Percentiles rank a stretch among this genome's conserved stretches.
Evolutionary conservation across 441 rosid species (phyloP).

Genomic region (Gossypium laxum): DNA sequence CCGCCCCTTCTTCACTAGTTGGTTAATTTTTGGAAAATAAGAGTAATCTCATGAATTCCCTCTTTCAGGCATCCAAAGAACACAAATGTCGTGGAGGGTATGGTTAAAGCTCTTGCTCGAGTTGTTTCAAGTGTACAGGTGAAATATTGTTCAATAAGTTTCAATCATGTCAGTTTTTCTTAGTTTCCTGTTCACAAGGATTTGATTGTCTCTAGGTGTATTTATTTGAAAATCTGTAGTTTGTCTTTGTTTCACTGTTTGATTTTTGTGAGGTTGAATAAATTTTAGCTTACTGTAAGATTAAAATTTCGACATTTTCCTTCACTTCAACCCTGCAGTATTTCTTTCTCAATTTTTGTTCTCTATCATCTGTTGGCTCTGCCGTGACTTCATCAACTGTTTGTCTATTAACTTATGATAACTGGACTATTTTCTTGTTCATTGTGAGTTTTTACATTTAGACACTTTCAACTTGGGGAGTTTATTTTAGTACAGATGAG

Average conservation of each 20-base stretch:
- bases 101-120: slow-evolving; percentile 96
- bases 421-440: neutral
- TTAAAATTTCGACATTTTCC: neutral
- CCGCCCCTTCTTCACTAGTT: slow-evolving; percentile 1
- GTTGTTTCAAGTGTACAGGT: slow-evolving; percentile 98
- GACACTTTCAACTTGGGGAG: neutral
- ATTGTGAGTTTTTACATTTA: slow-evolving; percentile 5
- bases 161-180: neutral
- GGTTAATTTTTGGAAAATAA: neutral
- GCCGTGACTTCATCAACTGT: neutral
- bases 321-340: neutral
- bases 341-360: slow-evolving; percentile 1
- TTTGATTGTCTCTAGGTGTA: slow-evolving; percentile 10
- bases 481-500: neutral
- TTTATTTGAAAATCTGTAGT: slow-evolving; percentile 16
- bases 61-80: slow-evolving; percentile 78
- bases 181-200: neutral
- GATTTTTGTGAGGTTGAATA: slow-evolving; percentile 12
- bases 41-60: slow-evolving; percentile 20
- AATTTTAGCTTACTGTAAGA: neutral
- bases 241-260: slow-evolving; percentile 3
- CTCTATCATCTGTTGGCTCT: neutral
- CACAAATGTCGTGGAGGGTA: slow-evolving; percentile 94
- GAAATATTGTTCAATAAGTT: slow-evolving; percentile 16
- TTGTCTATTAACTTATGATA: neutral